Conservation (phyloP, 176 grass and related monocot genomes). For the Aegilops tauschii region DNA sequence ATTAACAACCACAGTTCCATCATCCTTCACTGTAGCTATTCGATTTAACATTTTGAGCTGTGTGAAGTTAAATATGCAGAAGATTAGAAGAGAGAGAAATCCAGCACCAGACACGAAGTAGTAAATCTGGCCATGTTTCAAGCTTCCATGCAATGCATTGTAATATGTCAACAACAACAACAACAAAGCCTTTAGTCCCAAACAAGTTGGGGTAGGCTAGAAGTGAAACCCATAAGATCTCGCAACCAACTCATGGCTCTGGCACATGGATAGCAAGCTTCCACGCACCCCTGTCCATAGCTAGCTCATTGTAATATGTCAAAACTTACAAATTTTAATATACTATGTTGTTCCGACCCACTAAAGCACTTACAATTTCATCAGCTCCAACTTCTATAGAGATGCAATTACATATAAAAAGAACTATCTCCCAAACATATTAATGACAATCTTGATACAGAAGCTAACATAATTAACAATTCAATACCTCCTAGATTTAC, state of each 20-base stretch:
- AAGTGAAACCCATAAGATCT: no score
- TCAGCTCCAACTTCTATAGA: constrained; percentile 7
- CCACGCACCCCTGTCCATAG: no score
- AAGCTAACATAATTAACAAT: background rate
- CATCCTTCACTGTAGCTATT: constrained; percentile 79
- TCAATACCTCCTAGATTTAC: background rate
- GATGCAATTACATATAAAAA: background rate
- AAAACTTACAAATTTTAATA: background rate
- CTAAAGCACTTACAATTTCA: background rate
- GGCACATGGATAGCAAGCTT: no score
- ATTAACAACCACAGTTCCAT: constrained; percentile 94
- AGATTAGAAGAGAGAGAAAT: constrained; percentile 1
- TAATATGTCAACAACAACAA: no score
- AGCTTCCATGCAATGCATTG: background rate
- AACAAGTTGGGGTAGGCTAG: no score
- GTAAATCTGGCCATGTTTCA: background rate
- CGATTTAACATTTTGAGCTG: constrained; percentile 63
- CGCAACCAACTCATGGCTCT: no score
- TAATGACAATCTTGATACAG: background rate
- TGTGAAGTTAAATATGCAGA: background rate
- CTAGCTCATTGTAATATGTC: background rate
- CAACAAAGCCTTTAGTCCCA: no score
- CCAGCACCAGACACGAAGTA: background rate
- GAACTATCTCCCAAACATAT: background rate
- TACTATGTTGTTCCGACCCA: background rate